Evolutionary conservation across 1,284 basidiomycete species (phyloP).

Genomic region (Paramarasmius palmivorus): DNA sequence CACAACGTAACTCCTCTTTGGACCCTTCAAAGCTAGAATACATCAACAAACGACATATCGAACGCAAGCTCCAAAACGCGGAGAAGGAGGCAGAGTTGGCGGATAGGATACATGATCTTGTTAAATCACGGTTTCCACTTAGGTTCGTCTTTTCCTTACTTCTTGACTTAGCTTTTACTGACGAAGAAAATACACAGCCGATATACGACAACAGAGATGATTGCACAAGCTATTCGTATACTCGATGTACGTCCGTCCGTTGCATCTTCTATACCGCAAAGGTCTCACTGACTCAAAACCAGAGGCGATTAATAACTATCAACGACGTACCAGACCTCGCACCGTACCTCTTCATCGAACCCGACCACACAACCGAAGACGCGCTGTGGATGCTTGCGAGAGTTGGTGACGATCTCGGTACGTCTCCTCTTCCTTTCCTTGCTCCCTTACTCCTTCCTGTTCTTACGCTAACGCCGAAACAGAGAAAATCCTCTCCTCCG

Average conservation of each 20-base stretch:
- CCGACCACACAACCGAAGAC: conserved; percentile 55
- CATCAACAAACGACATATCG: conserved; percentile 78
- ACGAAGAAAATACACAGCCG: conserved; percentile 31
- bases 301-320: conserved; percentile 74
- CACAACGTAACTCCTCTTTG: conserved; percentile 74
- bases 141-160: conserved; percentile 23
- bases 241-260: conserved; percentile 48
- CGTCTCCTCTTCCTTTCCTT: conserved; percentile 18
- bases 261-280: not conserved
- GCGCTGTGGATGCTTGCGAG: conserved; percentile 55
- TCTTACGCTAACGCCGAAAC: not conserved
- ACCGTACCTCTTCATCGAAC: conserved; percentile 77
- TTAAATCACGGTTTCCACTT: conserved; percentile 49
- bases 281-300: not conserved
- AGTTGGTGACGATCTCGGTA: conserved; percentile 44
- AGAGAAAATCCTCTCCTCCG: conserved; percentile 16
- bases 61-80: conserved; percentile 43
- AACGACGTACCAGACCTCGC: conserved; percentile 66
- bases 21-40: conserved; percentile 73
- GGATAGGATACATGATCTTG: conserved; percentile 41
- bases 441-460: too few relatives aligned
- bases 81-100: conserved; percentile 50
- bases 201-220: conserved; percentile 51
- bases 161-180: not conserved
- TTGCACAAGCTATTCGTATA: conserved; percentile 55